Conservation (phyloP, 257 asterid genomes). For the Solanum chilense region DNA sequence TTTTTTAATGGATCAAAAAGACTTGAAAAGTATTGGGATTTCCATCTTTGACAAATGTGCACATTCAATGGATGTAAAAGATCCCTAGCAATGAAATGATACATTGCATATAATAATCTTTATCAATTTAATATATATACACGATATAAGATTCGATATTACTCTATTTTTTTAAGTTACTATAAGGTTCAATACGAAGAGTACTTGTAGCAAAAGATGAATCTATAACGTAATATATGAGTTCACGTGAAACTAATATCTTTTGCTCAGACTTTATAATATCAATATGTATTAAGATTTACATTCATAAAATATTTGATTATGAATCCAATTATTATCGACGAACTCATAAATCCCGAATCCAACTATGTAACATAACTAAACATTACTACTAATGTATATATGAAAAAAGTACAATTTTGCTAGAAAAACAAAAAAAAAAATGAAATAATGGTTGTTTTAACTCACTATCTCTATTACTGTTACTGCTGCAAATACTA, state of each 20-base stretch:
- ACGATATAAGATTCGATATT: not conserved
- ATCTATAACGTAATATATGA: not conserved
- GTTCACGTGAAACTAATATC: not conserved
- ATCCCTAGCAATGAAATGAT: not conserved
- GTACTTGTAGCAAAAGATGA: not conserved
- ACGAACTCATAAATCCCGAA: not conserved
- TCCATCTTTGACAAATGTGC: not conserved
- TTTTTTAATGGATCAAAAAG: not conserved
- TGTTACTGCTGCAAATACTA: slow-evolving; percentile 69
- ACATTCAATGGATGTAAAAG: not conserved
- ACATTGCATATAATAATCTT: not conserved
- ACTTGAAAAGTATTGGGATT: not conserved
- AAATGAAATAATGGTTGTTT: not conserved
- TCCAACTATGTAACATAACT: not conserved
- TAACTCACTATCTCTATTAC: slow-evolving; percentile 47
- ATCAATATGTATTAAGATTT: not conserved
- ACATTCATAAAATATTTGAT: not conserved
- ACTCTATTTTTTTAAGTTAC: not conserved
- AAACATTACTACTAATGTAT: not conserved
- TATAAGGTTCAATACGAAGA: not conserved
- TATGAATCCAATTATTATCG: not conserved
- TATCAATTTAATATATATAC: not conserved
- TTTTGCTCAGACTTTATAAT: not conserved
- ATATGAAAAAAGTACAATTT: not conserved
- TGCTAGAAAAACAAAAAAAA: not conserved